phyloP scores from a whole-genome alignment of 768 basidiomycete species.

The Coprinopsis marcescibilis region DNA sequence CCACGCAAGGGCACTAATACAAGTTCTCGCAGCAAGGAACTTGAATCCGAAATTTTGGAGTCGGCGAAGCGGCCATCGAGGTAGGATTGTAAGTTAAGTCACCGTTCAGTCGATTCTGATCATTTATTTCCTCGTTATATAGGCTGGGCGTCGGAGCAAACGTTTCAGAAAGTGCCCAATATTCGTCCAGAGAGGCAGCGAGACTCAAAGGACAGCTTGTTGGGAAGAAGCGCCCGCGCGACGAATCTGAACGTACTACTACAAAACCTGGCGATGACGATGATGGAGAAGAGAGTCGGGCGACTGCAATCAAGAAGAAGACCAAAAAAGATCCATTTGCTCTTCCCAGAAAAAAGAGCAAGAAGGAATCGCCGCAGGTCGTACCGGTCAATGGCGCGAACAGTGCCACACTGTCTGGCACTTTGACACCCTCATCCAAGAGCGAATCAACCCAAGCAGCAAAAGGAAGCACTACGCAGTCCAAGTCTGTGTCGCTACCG shows the following conservation, averaged over 20 bases:
- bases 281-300: slow-evolving; percentile 50
- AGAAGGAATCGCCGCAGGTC: slow-evolving; percentile 6
- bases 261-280: slow-evolving; percentile 23
- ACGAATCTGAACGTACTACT: slow-evolving; percentile 29
- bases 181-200: slow-evolving; percentile 46
- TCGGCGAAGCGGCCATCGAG: slow-evolving; percentile 66
- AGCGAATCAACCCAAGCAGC: too few species aligned
- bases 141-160: slow-evolving; percentile 76
- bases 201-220: slow-evolving; percentile 57
- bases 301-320: slow-evolving; percentile 55
- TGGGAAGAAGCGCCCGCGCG: slow-evolving; percentile 43
- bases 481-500: too few species aligned
- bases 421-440: too few species aligned
- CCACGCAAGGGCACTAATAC: slow-evolving; percentile 39
- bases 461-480: too few species aligned
- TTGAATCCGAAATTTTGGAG: slow-evolving; percentile 57
- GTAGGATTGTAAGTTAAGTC: slow-evolving; percentile 32
- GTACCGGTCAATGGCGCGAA: neutral
- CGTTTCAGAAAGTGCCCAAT: slow-evolving; percentile 40
- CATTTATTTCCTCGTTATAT: slow-evolving; percentile 2
- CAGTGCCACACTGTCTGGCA: neutral
- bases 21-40: slow-evolving; percentile 28
- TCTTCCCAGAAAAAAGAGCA: slow-evolving; percentile 21
- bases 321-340: slow-evolving; percentile 54
- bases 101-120: neutral